Evolutionary conservation across 2,329 filamentous ascomycete species (phyloP), one percentile per base, ranked within the genome.

Genomic region (Mariannaea elegans): DNA sequence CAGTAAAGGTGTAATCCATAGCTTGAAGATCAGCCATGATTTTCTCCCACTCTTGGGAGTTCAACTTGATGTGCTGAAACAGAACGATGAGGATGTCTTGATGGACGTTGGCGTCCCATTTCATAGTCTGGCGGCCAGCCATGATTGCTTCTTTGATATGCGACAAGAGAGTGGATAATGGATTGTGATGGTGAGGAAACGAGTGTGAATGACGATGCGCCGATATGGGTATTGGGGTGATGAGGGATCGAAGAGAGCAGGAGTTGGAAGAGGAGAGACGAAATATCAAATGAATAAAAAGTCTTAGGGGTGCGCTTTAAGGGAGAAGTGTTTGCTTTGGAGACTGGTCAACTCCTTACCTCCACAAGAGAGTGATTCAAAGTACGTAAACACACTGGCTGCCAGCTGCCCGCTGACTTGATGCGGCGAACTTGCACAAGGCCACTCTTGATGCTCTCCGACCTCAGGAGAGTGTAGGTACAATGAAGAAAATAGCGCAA

Each of bases 81-180:
- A 83, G 58, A 24, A 75, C 76, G 7, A 78, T 56, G 32, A 84
- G 73, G 39, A 84, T 77, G 38, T 80, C 79, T 58, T 80, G 71
- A 44, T 84, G 80, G 16, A 77, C 74, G 8, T 72, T 70, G 5
- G 74, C 67, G 24, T 76, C 76, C 81, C 81, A 84, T 31, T 71
- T 74, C 64, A 76, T 77, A 14, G 67, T 59, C 55, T 72, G 66
- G 32, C 73, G 71, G n/a, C 63, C 62, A 41, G 67, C 58, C 74
- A 76, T 77, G 13, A 18, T 42, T 21, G 12, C 42, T 39, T 34
- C 18, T 18, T 48, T 27, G 12, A 7, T 9, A 27, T 27, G 9
- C 6, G 9, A 27, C 24, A 27, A 27, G 5, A 27, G 14, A 21
- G 21, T 14, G 21, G 2, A 12, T 24, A 10, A 44, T 27, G 5